Base-by-base conservation (phyloP, 371 early-diverging fungal species). In the Fennellomyces sp. region DNA sequence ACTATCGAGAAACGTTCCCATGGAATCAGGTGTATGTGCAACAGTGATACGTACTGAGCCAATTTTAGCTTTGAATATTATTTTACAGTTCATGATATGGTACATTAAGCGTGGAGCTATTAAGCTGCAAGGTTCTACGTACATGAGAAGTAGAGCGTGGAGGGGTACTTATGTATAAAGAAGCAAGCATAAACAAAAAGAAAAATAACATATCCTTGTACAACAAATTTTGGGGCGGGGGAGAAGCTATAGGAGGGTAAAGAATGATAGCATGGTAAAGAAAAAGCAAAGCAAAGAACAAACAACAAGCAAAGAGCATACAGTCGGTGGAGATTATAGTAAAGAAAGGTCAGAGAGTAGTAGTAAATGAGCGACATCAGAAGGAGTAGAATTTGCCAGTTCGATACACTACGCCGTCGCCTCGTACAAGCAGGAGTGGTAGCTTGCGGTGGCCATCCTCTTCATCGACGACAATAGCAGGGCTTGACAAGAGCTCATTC, bases 331-430 rank as follows among this genome's bases (percentile, higher is more conserved):
- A 17, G 31, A 19, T 51, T 29, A 33, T 13, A 30, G 5, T 29
- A 23, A 29, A 30, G 31, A 21, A 52, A 30, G 23, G 23, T 17
- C 31, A 31, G 6, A 52, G 27, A 52, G 31, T 31, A 1, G 27
- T 31, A n/a, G 5, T n/a, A 31, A 51, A 31, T n/a, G 28, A 12
- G 29, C 11, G 51, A 33, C 13, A 38, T 70, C 64, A 75, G 58
- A 75, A 68, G 13, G 55, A 54, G 61, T 71, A 75, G 65, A 64
- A 71, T 53, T 61, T 64, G 55, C 84, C 82, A 27, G 89, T 87
- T 53, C 82, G 85, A 59, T 79, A 89, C 58, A 89, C 78, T 61
- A 87, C 80, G 25, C 89, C 89, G 60, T 87, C 86, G 31, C 80
- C 76, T 59, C 88, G 76, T 39, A 85, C 87, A 35, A 89, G 68